A percentile compares a stretch with the other conserved stretches of the same genome.
Conservation (phyloP, 768 basidiomycete genomes). For the Xerocomus potaroensis region DNA sequence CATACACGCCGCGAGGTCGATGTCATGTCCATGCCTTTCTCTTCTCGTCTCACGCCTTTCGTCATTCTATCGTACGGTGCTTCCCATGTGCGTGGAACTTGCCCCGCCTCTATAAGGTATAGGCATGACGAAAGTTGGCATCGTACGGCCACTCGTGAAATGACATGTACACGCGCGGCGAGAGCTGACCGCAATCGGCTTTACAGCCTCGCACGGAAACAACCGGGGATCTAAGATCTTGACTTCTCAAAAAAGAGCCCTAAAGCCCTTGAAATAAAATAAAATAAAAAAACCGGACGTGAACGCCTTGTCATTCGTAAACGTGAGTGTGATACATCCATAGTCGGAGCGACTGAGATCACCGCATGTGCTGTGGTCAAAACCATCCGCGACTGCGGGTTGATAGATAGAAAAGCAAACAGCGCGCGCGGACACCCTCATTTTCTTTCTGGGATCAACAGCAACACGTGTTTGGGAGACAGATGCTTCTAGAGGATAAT, state of each 20-base stretch:
- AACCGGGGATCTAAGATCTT: constrained; percentile 19
- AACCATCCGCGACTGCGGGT: constrained; percentile 8
- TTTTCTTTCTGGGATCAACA: constrained; percentile 9
- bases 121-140: background rate
- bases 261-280: too few species aligned
- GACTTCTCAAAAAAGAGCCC: too few species aligned
- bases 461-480: constrained; percentile 20
- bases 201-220: constrained; percentile 3
- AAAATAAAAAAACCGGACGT: too few species aligned
- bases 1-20: too few species aligned
- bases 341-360: background rate
- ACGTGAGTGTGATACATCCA: too few species aligned
- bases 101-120: background rate
- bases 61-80: too few species aligned
- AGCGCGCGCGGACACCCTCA: constrained; percentile 14
- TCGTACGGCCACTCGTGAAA: too few species aligned
- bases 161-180: too few species aligned
- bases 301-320: too few species aligned
- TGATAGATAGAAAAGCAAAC: constrained; percentile 1
- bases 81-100: too few species aligned
- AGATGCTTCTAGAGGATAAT: constrained; percentile 9
- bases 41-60: too few species aligned
- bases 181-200: background rate
- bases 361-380: background rate
- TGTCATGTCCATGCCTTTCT: too few species aligned